Conservation (phyloP, 2,329 filamentous ascomycete species). For the Aaosphaeria pasadenensis region DNA sequence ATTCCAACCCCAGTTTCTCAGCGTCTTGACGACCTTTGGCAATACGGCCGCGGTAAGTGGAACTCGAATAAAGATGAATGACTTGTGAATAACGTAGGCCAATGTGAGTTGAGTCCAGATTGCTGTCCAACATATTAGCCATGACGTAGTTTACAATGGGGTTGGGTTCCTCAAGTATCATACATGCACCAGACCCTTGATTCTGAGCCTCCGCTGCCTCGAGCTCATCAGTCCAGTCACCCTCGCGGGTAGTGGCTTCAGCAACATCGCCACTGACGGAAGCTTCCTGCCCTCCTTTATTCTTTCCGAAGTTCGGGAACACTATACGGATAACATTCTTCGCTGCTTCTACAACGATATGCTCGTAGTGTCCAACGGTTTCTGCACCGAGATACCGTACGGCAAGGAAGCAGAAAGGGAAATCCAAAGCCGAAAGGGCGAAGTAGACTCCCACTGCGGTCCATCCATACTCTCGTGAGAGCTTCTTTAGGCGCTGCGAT, state of each 20-base stretch:
- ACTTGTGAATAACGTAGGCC: conserved; percentile 97
- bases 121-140: conserved; percentile 39
- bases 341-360: conserved; percentile 61
- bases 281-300: conserved; percentile 43
- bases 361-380: conserved; percentile 72
- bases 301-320: conserved; percentile 54
- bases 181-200: conserved; percentile 68
- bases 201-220: conserved; percentile 61
- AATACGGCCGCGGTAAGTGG: conserved; percentile 86
- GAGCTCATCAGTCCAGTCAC: conserved; percentile 46
- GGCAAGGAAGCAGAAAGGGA: conserved; percentile 90
- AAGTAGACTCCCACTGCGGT: conserved; percentile 89
- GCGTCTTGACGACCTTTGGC: conserved; percentile 87
- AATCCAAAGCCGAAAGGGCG: conserved; percentile 77
- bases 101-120: conserved; percentile 84
- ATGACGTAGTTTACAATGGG: neutral
- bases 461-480: conserved; percentile 94
- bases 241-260: conserved; percentile 26
- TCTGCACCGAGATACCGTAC: conserved; percentile 83
- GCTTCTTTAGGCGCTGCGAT: conserved; percentile 71
- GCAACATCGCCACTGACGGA: conserved; percentile 36
- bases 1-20: conserved; percentile 89
- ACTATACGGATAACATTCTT: conserved; percentile 59
- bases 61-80: conserved; percentile 93
- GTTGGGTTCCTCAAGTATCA: conserved; percentile 30